A percentile compares a stretch with the other conserved stretches of the same genome.
These are phyloP conservation scores for Rostrohypoxylon terebratum DNA, from an alignment of 495 filamentous ascomycete species.

Conservation along the genomic window DNA sequence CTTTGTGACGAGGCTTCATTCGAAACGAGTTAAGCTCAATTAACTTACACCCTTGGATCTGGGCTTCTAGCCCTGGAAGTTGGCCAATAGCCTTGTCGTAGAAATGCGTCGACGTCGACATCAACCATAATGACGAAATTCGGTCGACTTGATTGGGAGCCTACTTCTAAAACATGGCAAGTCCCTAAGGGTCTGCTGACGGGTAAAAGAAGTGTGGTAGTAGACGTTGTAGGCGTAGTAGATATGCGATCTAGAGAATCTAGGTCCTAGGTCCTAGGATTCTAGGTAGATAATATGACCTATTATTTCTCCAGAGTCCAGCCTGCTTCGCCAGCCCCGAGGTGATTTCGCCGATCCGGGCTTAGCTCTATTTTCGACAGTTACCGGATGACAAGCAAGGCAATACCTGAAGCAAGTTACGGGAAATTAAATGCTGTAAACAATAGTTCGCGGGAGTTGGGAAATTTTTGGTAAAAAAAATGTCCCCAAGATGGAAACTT, in stretches of 20 bases:
- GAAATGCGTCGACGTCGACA: conserved; percentile 53
- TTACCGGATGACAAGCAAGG: conserved; percentile 1
- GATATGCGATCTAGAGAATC: conserved; percentile 24
- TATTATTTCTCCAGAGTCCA: conserved; percentile 13
- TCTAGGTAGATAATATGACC: too few relatives aligned
- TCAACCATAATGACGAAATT: conserved; percentile 52
- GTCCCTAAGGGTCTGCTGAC: conserved; percentile 9
- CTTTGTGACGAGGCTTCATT: conserved; percentile 9
- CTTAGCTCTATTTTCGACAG: conserved; percentile 26
- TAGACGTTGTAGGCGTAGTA: background rate
- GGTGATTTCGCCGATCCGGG: conserved; percentile 20
- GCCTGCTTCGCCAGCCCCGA: conserved; percentile 28
- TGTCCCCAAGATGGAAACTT: background rate
- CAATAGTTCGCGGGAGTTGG: background rate
- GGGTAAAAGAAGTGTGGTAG: conserved; percentile 4
- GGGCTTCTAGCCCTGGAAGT: conserved; percentile 58
- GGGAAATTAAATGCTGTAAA: conserved; percentile 6
- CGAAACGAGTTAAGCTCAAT: conserved; percentile 9
- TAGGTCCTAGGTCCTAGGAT: too few relatives aligned
- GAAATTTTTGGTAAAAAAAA: conserved; percentile 12
- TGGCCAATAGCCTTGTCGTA: conserved; percentile 57
- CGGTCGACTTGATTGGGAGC: conserved; percentile 27
- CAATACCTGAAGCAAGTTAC: background rate
- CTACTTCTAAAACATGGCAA: conserved; percentile 37
- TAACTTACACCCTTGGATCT: conserved; percentile 52